Evolutionary conservation across 1,139 yeast genomes (phyloP).

Genomic region (Scheffersomyces cryptocercus): DNA sequence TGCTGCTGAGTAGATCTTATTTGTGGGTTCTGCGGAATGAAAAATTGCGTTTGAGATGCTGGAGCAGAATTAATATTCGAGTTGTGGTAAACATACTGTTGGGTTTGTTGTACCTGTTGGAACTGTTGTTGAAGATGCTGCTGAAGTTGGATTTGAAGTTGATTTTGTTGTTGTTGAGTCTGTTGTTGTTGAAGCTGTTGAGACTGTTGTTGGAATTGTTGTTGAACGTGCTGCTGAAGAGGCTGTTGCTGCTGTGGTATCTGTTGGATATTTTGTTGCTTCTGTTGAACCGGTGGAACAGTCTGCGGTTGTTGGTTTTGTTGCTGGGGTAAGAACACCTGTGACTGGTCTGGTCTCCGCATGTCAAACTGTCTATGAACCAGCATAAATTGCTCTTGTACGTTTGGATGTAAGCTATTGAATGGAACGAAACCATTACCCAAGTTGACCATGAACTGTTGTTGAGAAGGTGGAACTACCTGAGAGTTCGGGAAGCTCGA

Average conservation of each 20-base stretch:
- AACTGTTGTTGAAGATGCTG: constrained; percentile 10
- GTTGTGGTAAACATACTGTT: constrained; percentile 8
- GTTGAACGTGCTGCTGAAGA: not conserved
- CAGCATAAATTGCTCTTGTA: constrained; percentile 20
- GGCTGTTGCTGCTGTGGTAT: too few species aligned
- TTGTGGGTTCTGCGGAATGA: constrained; percentile 3
- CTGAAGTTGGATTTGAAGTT: constrained; percentile 3
- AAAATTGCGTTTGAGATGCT: constrained; percentile 12
- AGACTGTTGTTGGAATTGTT: not conserved
- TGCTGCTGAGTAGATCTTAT: not conserved
- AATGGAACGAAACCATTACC: constrained; percentile 22
- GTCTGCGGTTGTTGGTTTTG: constrained; percentile 2
- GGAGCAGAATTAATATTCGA: constrained; percentile 11
- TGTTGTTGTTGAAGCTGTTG: constrained; percentile 1
- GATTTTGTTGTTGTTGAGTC: constrained; percentile 3
- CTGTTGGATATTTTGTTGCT: too few species aligned
- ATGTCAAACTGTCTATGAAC: constrained; percentile 14
- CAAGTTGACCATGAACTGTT: constrained; percentile 23
- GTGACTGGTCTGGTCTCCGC: constrained; percentile 8
- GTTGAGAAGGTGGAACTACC: constrained; percentile 10
- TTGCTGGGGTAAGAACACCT: constrained; percentile 1
- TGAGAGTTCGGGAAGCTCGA: constrained; percentile 1
- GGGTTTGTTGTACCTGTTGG: constrained; percentile 1
- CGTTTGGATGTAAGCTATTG: constrained; percentile 17
- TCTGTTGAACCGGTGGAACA: constrained; percentile 4